A percentile compares a stretch with the other conserved stretches of the same genome.
Conservation (phyloP, 352 stramenopile genomes). For the Pythium sp. region DNA sequence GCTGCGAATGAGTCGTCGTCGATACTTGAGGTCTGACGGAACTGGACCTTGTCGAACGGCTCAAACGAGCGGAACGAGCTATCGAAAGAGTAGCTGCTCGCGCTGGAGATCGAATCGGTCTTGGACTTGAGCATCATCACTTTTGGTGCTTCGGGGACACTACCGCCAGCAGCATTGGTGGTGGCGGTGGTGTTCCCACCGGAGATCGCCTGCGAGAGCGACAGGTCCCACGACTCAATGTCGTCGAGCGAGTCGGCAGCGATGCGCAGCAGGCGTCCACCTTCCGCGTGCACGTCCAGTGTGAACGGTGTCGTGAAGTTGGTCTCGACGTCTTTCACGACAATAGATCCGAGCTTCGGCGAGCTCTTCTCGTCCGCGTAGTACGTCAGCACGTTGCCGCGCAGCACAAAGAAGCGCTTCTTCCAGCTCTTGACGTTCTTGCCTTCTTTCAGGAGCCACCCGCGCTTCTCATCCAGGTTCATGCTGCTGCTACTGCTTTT, state of each 20-base stretch:
- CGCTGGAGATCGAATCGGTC: background rate
- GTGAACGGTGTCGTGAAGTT: slow-evolving; percentile 32
- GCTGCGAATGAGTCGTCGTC: slow-evolving; percentile 4
- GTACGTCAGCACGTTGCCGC: slow-evolving; percentile 50
- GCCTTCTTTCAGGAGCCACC: slow-evolving; percentile 45
- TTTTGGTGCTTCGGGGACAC: background rate
- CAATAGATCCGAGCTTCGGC: slow-evolving; percentile 23
- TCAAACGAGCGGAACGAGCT: slow-evolving; percentile 1
- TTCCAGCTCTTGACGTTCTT: slow-evolving; percentile 49
- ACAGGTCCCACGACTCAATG: slow-evolving; percentile 39
- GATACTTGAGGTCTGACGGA: background rate
- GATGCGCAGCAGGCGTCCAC: slow-evolving; percentile 27
- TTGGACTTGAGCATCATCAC: background rate
- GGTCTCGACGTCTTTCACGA: slow-evolving; percentile 26
- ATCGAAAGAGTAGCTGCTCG: background rate
- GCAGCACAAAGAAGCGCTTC: slow-evolving; percentile 50
- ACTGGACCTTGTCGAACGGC: slow-evolving; percentile 13
- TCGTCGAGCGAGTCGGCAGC: slow-evolving; percentile 31
- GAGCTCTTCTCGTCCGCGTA: slow-evolving; percentile 30
- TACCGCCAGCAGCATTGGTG: background rate
- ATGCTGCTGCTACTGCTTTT: slow-evolving; percentile 1
- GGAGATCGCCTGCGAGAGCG: slow-evolving; percentile 21
- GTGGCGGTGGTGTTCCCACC: background rate
- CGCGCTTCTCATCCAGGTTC: slow-evolving; percentile 12
- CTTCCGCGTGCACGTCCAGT: slow-evolving; percentile 29